Evolutionary conservation across 177 flowering plant genomes (phyloP).

Genomic region (Vitis hybrid): DNA sequence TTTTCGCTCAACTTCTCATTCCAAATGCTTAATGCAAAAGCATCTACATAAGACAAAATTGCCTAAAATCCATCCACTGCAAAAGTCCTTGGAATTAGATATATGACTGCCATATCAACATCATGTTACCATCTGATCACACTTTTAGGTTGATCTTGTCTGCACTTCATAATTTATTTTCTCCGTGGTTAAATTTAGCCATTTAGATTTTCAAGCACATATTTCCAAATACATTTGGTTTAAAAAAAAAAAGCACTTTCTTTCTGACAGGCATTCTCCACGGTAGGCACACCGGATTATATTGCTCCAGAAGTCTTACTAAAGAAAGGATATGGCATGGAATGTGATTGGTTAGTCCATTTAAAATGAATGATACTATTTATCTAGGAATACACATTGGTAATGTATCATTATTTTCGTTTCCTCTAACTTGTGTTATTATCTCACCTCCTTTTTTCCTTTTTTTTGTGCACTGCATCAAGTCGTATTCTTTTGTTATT

Average conservation of each 20-base stretch:
- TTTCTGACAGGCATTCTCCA: constrained; percentile 79
- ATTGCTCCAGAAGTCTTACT: constrained; percentile 95
- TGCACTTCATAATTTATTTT: no score
- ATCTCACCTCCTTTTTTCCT: background rate
- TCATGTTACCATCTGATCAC: no score
- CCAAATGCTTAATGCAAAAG: no score
- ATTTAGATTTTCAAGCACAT: background rate
- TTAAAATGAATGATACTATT: background rate
- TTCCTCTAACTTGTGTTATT: background rate
- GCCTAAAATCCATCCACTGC: background rate
- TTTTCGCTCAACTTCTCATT: no score
- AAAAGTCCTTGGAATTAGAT: background rate
- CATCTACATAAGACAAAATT: no score
- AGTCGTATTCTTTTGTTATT: background rate
- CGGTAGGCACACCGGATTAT: constrained; percentile 96
- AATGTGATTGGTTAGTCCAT: constrained; percentile 87
- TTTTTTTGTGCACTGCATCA: background rate
- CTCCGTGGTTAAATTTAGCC: no score
- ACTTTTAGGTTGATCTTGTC: no score
- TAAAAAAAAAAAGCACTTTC: background rate
- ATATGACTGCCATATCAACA: no score
- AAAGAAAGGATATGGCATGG: constrained; percentile 95
- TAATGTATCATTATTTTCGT: background rate
- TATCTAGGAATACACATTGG: background rate
- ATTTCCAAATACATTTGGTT: background rate